These are phyloP conservation scores for Saccharomyces paradoxus DNA, from an alignment of 805 yeast genomes.

Conservation along the genomic window DNA sequence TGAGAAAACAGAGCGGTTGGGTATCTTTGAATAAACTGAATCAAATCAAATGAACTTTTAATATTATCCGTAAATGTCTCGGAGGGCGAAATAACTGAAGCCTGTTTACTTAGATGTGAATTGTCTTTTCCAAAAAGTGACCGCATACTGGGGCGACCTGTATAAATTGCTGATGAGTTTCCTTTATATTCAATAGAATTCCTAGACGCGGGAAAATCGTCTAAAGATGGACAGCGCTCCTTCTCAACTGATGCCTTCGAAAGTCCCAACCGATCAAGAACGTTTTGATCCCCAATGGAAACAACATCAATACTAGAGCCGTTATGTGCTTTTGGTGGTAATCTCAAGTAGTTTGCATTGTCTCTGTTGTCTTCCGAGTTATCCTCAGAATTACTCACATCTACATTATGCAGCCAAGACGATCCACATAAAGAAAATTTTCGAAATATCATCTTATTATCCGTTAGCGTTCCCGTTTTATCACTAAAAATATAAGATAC, in stretches of 20 bases:
- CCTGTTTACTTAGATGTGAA: not conserved
- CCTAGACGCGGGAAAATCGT: constrained; percentile 9
- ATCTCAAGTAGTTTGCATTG: not conserved
- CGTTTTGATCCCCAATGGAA: constrained; percentile 16
- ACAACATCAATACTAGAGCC: constrained; percentile 15
- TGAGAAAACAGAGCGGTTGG: constrained; percentile 66
- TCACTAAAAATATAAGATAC: constrained; percentile 92
- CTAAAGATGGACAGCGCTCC: not conserved
- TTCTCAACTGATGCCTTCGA: not conserved
- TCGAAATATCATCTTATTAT: constrained; percentile 85
- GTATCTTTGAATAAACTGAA: constrained; percentile 59
- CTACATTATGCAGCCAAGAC: constrained; percentile 80
- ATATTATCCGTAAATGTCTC: constrained; percentile 8
- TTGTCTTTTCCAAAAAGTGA: constrained; percentile 24
- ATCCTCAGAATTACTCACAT: constrained; percentile 23
- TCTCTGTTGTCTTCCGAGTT: constrained; percentile 1
- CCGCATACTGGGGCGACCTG: constrained; percentile 55
- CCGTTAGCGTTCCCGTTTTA: constrained; percentile 95
- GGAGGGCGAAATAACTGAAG: not conserved
- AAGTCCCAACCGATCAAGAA: constrained; percentile 8
- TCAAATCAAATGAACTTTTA: constrained; percentile 55
- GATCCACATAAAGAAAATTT: constrained; percentile 82
- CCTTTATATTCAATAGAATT: constrained; percentile 37
- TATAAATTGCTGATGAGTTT: constrained; percentile 33
- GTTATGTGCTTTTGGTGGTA: not conserved